Conservation (phyloP, 2,329 filamentous ascomycete genomes). For the Cladorrhinum sp. region DNA sequence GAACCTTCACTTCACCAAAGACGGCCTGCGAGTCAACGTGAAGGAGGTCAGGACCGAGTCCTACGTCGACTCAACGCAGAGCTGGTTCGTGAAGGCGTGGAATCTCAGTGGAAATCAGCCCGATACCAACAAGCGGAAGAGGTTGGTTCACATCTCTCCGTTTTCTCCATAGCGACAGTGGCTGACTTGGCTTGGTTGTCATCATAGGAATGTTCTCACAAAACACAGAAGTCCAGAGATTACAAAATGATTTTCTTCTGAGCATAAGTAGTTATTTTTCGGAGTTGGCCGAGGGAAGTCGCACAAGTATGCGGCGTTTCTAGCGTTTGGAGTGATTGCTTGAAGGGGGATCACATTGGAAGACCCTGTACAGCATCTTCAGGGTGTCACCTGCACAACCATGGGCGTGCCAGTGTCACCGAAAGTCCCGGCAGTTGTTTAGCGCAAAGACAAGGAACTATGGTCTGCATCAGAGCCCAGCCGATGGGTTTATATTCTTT, state of each 20-base stretch:
- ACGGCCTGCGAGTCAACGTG: constrained; percentile 69
- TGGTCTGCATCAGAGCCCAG: too few relatives aligned
- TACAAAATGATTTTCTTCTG: background rate
- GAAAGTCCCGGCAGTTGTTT: background rate
- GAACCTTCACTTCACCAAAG: constrained; percentile 72
- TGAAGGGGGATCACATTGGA: background rate
- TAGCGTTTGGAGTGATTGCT: background rate
- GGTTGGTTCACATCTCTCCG: constrained; percentile 13
- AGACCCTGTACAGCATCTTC: background rate
- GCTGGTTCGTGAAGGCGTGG: constrained; percentile 64
- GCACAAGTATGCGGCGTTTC: background rate
- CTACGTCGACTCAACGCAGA: constrained; percentile 72
- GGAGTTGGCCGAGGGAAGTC: background rate
- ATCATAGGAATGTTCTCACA: background rate
- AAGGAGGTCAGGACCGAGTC: constrained; percentile 66
- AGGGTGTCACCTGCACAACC: background rate
- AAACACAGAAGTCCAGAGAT: constrained; percentile 5
- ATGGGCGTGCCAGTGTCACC: background rate
- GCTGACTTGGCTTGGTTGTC: constrained; percentile 10
- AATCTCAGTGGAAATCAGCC: constrained; percentile 46
- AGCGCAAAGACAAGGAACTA: background rate
- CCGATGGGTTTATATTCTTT: too few relatives aligned
- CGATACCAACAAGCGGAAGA: constrained; percentile 32
- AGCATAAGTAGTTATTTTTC: background rate
- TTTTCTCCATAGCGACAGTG: background rate